Conservation (phyloP, 2,329 filamentous ascomycete genomes). For the Pseudonectria buxi region DNA sequence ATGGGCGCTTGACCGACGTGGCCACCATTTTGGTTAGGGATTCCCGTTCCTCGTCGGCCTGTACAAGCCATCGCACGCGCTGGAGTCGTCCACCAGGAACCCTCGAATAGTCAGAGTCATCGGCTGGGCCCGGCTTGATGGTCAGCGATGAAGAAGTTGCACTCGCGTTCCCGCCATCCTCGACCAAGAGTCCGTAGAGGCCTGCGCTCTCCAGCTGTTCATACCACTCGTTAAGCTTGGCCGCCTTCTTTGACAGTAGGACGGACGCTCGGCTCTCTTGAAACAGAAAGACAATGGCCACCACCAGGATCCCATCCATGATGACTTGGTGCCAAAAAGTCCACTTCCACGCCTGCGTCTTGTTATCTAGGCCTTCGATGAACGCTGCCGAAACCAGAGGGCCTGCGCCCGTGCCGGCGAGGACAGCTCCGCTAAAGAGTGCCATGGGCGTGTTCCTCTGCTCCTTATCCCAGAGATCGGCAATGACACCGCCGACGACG, state of each 20-base stretch:
- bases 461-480: conserved; percentile 73
- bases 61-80: conserved; percentile 73
- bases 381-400: conserved; percentile 68
- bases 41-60: conserved; percentile 68
- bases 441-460: conserved; percentile 87
- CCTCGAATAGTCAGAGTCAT: conserved; percentile 5
- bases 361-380: conserved; percentile 47
- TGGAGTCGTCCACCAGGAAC: conserved; percentile 8
- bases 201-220: conserved; percentile 62
- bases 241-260: conserved; percentile 68
- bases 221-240: conserved; percentile 71
- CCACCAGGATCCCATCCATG: conserved; percentile 50
- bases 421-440: conserved; percentile 70
- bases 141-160: conserved; percentile 17
- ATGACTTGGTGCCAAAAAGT: conserved; percentile 84
- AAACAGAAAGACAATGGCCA: conserved; percentile 62
- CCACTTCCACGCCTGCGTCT: conserved; percentile 65
- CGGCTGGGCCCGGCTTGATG: conserved; percentile 9
- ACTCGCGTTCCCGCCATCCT: conserved; percentile 4
- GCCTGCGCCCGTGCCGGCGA: conserved; percentile 74
- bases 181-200: conserved; percentile 40
- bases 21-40: conserved; percentile 63
- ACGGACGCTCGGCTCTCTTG: conserved; percentile 78
- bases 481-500: conserved; percentile 87
- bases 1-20: conserved; percentile 70